phyloP scores from a whole-genome alignment of 1,284 basidiomycete genomes.

The Leccinum griseonigrum region DNA sequence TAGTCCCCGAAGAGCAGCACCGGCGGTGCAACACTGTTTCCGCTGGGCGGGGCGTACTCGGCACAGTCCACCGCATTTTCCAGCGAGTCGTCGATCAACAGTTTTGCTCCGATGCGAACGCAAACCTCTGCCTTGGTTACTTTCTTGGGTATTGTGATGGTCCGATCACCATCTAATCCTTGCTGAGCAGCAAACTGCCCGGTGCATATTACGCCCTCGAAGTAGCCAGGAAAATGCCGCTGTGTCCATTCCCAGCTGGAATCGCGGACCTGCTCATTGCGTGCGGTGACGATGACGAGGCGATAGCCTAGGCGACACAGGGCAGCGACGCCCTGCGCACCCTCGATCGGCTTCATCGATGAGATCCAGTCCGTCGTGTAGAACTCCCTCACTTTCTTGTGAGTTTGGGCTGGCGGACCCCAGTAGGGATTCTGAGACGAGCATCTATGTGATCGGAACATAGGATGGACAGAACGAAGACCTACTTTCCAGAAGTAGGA shows the following conservation, averaged over 20 bases:
- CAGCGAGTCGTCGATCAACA: constrained; percentile 77
- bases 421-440: constrained; percentile 59
- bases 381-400: constrained; percentile 59
- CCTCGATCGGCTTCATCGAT: constrained; percentile 54
- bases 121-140: constrained; percentile 74
- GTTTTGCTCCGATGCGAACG: constrained; percentile 54
- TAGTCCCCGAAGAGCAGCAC: constrained; percentile 80
- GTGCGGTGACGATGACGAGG: constrained; percentile 74
- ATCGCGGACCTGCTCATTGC: constrained; percentile 55
- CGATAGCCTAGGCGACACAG: constrained; percentile 65
- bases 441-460: constrained; percentile 17
- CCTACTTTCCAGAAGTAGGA: constrained; percentile 23
- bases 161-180: constrained; percentile 26
- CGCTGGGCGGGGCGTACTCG: constrained; percentile 23
- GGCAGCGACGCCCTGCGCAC: constrained; percentile 59
- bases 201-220: constrained; percentile 72
- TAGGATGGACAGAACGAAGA: constrained; percentile 59
- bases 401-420: constrained; percentile 64
- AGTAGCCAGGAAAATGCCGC: constrained; percentile 61
- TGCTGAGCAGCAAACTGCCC: constrained; percentile 60
- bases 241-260: constrained; percentile 69
- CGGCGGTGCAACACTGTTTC: constrained; percentile 35
- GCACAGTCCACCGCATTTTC: constrained; percentile 72
- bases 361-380: constrained; percentile 54
- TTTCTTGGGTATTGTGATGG: constrained; percentile 50